Evolutionary conservation across 2,329 filamentous ascomycete genomes (phyloP).

Genomic region (Trichoderma cornu-damae): DNA sequence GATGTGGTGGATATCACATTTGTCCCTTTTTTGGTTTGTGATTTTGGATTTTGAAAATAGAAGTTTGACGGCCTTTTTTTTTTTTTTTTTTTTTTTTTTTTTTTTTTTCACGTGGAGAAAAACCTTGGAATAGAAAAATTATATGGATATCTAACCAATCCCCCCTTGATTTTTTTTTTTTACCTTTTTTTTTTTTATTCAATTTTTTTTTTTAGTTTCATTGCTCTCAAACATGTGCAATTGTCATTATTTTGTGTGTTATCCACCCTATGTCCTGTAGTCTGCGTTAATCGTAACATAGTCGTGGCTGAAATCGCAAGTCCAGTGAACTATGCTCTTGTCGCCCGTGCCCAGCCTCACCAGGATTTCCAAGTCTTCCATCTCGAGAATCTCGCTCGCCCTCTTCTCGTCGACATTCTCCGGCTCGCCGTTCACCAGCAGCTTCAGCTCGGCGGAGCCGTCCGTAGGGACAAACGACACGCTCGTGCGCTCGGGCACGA

Average conservation of each 20-base stretch:
- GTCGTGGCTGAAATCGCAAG: slow-evolving; percentile 82
- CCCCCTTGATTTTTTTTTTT: background rate
- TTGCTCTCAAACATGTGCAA: too few species aligned
- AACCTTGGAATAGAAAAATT: background rate
- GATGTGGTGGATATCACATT: background rate
- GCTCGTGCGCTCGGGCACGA: slow-evolving; percentile 65
- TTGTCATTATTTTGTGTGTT: too few species aligned
- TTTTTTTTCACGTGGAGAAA: background rate
- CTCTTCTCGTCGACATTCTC: slow-evolving; percentile 71
- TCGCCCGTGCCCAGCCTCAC: slow-evolving; percentile 66
- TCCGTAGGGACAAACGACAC: slow-evolving; percentile 76
- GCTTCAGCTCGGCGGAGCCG: slow-evolving; percentile 68
- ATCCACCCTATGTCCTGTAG: slow-evolving; percentile 58
- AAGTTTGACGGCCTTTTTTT: too few species aligned
- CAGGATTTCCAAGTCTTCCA: slow-evolving; percentile 73
- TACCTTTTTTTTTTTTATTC: background rate
- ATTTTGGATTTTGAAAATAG: too few species aligned
- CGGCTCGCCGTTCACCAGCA: slow-evolving; percentile 75
- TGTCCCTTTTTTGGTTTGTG: too few species aligned
- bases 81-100: too few species aligned
- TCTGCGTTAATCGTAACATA: slow-evolving; percentile 67
- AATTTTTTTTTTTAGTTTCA: too few species aligned
- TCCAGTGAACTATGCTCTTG: slow-evolving; percentile 71
- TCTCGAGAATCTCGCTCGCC: slow-evolving; percentile 70
- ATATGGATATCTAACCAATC: background rate